Evolutionary conservation across 257 asterid species (phyloP).

Genomic region (Leonotis leonurus): DNA sequence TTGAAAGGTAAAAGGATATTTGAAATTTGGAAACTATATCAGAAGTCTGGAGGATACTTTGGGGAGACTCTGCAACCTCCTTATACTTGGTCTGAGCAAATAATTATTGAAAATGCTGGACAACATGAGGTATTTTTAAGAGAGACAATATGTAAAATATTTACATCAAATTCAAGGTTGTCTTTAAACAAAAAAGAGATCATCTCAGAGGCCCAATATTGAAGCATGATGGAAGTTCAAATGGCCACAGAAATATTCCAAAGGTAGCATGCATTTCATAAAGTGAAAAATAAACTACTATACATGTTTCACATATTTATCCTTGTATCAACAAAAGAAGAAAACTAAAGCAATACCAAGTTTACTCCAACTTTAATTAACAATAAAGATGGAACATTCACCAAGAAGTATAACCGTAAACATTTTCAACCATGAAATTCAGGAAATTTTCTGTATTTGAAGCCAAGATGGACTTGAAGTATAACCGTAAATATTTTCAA

Average conservation of each 20-base stretch:
- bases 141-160: conserved; percentile 3
- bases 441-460: conserved; percentile 3
- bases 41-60: conserved; percentile 92
- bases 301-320: not conserved
- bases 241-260: not conserved
- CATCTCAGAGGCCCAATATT: not conserved
- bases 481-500: not conserved
- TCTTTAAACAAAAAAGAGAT: not conserved
- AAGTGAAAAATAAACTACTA: not conserved
- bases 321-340: not conserved
- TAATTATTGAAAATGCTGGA: conserved; percentile 96
- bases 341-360: not conserved
- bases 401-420: conserved; percentile 5
- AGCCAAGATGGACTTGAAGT: conserved; percentile 16
- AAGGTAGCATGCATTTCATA: conserved; percentile 7
- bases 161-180: not conserved
- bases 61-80: conserved; percentile 99
- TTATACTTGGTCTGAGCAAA: conserved; percentile 98
- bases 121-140: conserved; percentile 55
- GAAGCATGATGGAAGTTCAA: not conserved
- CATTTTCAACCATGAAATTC: not conserved
- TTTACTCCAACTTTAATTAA: not conserved
- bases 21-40: conserved; percentile 98
- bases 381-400: conserved; percentile 1
- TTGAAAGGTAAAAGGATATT: conserved; percentile 31